Evolutionary conservation across 768 basidiomycete species (phyloP).

Genomic region (Psilocybe azurescens): DNA sequence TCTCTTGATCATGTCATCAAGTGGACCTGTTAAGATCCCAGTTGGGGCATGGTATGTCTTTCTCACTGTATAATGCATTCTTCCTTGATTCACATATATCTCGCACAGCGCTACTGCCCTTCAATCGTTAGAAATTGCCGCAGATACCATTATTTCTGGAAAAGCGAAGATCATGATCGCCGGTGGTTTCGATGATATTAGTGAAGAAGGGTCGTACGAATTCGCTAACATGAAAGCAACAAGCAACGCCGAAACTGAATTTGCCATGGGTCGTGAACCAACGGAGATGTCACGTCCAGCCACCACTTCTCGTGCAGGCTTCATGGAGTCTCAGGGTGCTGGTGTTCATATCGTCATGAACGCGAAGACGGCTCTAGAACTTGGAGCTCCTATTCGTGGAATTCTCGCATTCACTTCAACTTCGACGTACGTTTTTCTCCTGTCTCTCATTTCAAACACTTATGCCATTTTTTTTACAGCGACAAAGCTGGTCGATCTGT

Average conservation of each 20-base stretch:
- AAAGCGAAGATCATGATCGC: conserved; percentile 99
- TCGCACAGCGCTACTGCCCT: conserved; percentile 85
- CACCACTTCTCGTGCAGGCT: conserved; percentile 95
- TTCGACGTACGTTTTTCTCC: conserved; percentile 69
- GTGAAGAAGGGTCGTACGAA: conserved; percentile 98
- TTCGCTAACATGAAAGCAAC: conserved; percentile 99
- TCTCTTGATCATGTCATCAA: conserved; percentile 90
- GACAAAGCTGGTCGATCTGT: conserved; percentile 99
- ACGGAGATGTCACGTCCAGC: conserved; percentile 99
- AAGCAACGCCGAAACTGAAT: conserved; percentile 94
- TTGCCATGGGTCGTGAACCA: conserved; percentile 98
- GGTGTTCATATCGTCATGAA: conserved; percentile 98
- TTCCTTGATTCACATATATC: conserved; percentile 10
- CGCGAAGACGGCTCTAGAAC: conserved; percentile 93
- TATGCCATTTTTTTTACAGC: conserved; percentile 41
- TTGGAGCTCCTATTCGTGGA: conserved; percentile 93
- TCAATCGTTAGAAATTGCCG: conserved; percentile 98
- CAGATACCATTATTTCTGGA: conserved; percentile 90
- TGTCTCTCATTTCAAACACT: not conserved
- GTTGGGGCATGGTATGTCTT: conserved; percentile 91
- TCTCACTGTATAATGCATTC: not conserved
- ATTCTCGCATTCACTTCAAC: conserved; percentile 96
- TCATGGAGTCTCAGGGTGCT: conserved; percentile 95
- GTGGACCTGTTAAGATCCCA: conserved; percentile 98
- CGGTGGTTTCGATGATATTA: conserved; percentile 97